These are phyloP conservation scores for Neurospora discreta DNA, from an alignment of 495 filamentous ascomycete genomes.

Conservation along the genomic window DNA sequence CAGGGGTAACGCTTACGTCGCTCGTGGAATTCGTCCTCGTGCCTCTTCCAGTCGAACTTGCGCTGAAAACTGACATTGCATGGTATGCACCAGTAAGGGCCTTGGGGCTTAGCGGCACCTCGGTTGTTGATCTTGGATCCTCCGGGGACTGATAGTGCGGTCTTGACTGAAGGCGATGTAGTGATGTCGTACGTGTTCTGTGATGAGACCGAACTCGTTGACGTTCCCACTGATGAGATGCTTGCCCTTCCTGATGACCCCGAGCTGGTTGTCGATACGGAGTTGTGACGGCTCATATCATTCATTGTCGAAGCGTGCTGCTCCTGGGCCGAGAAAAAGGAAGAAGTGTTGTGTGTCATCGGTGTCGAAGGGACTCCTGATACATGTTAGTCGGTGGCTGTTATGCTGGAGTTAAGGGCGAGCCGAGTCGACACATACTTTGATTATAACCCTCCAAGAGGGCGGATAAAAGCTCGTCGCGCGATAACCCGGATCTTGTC, in stretches of 20 bases:
- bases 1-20: constrained; percentile 40
- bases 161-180: background rate
- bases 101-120: constrained; percentile 18
- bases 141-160: background rate
- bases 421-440: constrained; percentile 1
- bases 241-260: constrained; percentile 24
- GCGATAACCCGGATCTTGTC: constrained; percentile 19
- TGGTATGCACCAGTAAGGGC: constrained; percentile 41
- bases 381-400: background rate
- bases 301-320: background rate
- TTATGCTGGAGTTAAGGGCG: background rate
- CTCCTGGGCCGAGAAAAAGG: background rate
- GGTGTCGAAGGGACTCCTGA: background rate
- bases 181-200: constrained; percentile 6
- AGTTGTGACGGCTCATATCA: constrained; percentile 2
- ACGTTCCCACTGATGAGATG: constrained; percentile 17
- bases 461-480: constrained; percentile 21
- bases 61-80: constrained; percentile 40
- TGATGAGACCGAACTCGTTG: constrained; percentile 21
- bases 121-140: constrained; percentile 16
- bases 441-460: constrained; percentile 17
- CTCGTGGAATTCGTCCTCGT: constrained; percentile 44
- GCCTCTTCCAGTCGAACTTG: constrained; percentile 43
- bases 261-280: constrained; percentile 27
- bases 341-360: background rate